Conservation (phyloP, 2,329 filamentous ascomycete species). For the Epichloe hybrida region DNA sequence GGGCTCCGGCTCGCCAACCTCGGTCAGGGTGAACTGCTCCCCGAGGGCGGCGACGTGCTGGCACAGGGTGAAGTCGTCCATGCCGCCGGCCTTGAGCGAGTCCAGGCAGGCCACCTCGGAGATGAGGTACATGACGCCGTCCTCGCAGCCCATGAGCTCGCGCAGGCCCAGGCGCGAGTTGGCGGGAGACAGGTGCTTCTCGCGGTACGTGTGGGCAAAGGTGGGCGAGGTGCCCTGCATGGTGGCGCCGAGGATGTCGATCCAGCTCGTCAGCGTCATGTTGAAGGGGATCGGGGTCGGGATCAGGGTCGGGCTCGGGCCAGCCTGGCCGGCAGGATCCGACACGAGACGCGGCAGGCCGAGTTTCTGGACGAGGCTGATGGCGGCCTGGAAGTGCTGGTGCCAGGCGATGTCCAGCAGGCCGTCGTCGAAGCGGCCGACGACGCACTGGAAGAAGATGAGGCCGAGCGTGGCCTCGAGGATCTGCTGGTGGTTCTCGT, state of each 20-base stretch:
- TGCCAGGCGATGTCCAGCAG: conserved; percentile 92
- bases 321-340: conserved; percentile 34
- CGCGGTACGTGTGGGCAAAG: conserved; percentile 90
- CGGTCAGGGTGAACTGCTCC: conserved; percentile 71
- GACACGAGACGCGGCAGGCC: conserved; percentile 59
- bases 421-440: conserved; percentile 71
- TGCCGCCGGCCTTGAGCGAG: conserved; percentile 67
- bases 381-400: conserved; percentile 88
- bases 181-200: conserved; percentile 66
- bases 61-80: conserved; percentile 78
- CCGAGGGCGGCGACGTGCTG: conserved; percentile 81
- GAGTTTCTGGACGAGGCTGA: conserved; percentile 73
- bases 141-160: conserved; percentile 95
- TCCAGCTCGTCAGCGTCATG: conserved; percentile 90
- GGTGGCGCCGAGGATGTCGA: conserved; percentile 89
- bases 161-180: conserved; percentile 58
- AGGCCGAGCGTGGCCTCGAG: conserved; percentile 86
- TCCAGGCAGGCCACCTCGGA: conserved; percentile 95
- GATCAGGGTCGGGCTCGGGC: too few species aligned
- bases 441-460: conserved; percentile 92
- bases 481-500: conserved; percentile 75
- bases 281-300: conserved; percentile 63
- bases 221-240: conserved; percentile 77
- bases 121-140: conserved; percentile 94
- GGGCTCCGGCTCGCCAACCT: conserved; percentile 46